Base-by-base conservation (phyloP, 2,329 filamentous ascomycete species). In the Fusarium nelsonii region DNA sequence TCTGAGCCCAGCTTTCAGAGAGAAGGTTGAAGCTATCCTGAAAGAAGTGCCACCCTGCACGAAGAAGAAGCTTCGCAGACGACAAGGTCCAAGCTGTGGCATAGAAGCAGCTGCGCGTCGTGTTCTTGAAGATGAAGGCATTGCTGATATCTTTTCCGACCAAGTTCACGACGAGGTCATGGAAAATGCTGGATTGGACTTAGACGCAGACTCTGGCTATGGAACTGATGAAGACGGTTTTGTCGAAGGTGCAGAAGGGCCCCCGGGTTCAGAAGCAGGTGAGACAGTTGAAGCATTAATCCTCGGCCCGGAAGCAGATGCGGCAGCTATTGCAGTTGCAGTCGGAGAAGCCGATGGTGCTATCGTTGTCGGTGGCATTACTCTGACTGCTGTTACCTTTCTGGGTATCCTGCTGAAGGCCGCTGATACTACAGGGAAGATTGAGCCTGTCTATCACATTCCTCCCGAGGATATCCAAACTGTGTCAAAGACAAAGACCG, bases 381-480 rank as follows among this genome's bases (percentile, higher is more conserved):
- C 28, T 32, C 28, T 32, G 8, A 45, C 43, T 23, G 41, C 43
- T 34, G 43, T 49, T 16, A 56, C 53, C 26, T 48, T 56, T 26
- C 32, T 56, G 43, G 53, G 43, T 41, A 33, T 56, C n/a, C 33
- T 56, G 0, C n/a, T 56, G 53, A 48, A 56, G 53, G 43, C 34
- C 4, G n/a, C 39, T 41, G 53, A 48, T 48, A 56, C 30, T 30
- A 54, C 43, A 23, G 39, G 51, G 6, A 54, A 54, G 51, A 30
- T 54, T 54, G 51, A 44, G 18, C 51, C 51, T 11, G 51, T 54
- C n/a, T 54, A 54, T 36, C 51, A 54, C 8, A 54, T 54, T 15
- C 51, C 51, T n/a, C 51, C 40, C 7, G 51, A 54, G 39, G 40
- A 54, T 14, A 44, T 54, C 14, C 51, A 54, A 26, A 54, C 51